These are phyloP conservation scores for Geranium incanum DNA, from an alignment of 441 rosid species.

Conservation along the genomic window DNA sequence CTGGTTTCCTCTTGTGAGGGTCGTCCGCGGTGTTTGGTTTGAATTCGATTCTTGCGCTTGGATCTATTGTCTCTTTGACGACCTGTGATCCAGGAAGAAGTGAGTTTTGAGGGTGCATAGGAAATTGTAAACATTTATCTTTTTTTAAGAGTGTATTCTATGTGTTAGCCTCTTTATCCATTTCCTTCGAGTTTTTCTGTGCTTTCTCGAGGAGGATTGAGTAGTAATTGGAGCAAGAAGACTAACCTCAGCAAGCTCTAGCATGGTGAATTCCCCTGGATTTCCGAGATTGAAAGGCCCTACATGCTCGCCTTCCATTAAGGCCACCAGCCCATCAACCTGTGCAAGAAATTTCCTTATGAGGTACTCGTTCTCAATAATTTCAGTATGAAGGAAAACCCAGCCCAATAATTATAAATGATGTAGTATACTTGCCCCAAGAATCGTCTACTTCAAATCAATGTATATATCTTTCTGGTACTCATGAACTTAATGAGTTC, in stretches of 20 bases:
- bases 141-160: too few species aligned
- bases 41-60: slow-evolving; percentile 89
- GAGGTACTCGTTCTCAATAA: background rate
- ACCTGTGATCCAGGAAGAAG: slow-evolving; percentile 35
- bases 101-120: background rate
- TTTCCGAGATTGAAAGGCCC: slow-evolving; percentile 96
- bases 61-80: slow-evolving; percentile 79
- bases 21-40: slow-evolving; percentile 86
- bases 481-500: background rate
- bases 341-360: slow-evolving; percentile 19
- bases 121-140: background rate
- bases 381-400: background rate
- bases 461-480: background rate
- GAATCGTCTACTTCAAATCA: background rate
- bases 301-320: slow-evolving; percentile 86
- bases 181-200: too few species aligned
- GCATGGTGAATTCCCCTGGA: slow-evolving; percentile 98
- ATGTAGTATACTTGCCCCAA: background rate
- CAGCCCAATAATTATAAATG: too few species aligned
- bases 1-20: slow-evolving; percentile 94
- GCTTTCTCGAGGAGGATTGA: background rate
- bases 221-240: slow-evolving; percentile 1
- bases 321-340: slow-evolving; percentile 86
- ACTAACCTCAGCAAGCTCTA: slow-evolving; percentile 92
- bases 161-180: too few species aligned